Evolutionary conservation across 139 green algal species (phyloP).

Genomic region (Coccomyxa sp.): DNA sequence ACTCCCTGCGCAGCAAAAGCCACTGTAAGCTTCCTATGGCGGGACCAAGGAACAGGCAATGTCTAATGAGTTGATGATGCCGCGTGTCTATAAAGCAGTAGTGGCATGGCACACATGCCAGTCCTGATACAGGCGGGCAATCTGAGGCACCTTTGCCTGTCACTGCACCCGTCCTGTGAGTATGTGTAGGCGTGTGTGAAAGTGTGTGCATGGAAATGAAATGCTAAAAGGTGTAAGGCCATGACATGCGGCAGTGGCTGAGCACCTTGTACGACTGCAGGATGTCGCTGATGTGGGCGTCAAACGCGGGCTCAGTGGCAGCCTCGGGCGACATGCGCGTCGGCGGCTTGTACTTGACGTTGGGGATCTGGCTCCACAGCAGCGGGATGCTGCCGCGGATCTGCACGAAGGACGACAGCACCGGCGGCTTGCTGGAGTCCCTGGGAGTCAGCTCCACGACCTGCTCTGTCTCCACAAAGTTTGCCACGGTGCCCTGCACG

Average conservation of each 20-base stretch:
- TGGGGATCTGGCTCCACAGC: conserved; percentile 73
- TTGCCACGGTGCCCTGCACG: conserved; percentile 59
- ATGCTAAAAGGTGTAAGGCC: too few species aligned
- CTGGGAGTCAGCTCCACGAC: conserved; percentile 44
- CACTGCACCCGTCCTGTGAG: too few species aligned
- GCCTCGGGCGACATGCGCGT: conserved; percentile 51
- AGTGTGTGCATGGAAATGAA: too few species aligned
- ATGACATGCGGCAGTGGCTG: too few species aligned
- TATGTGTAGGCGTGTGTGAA: too few species aligned
- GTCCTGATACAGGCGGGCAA: too few species aligned
- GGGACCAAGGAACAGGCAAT: too few species aligned
- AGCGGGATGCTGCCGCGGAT: conserved; percentile 79
- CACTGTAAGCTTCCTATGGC: neutral
- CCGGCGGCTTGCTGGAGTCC: neutral
- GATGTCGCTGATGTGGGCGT: conserved; percentile 30
- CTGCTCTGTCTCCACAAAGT: conserved; percentile 93
- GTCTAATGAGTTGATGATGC: too few species aligned
- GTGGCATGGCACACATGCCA: too few species aligned
- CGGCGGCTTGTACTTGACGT: conserved; percentile 92
- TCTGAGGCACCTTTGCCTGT: too few species aligned
- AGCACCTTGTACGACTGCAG: conserved; percentile 32
- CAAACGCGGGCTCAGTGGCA: conserved; percentile 26
- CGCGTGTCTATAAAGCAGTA: too few species aligned
- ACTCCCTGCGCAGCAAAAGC: conserved; percentile 22
- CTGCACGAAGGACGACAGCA: conserved; percentile 56